Evolutionary conservation across 257 asterid species (phyloP).

Genomic region (Jaltomata sinuosa): DNA sequence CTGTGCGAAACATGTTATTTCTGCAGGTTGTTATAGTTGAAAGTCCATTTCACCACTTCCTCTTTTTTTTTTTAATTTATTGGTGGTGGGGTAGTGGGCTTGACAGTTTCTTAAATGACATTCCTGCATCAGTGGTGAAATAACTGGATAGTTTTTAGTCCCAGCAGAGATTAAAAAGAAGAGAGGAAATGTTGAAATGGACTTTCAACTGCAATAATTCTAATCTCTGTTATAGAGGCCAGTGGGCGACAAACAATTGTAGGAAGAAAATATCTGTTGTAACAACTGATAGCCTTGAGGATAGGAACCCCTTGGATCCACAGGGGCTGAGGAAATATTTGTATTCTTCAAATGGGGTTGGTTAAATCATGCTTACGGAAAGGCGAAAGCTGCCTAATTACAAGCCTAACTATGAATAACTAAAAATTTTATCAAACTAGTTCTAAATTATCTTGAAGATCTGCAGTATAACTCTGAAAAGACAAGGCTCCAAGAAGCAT

Average conservation of each 20-base stretch:
- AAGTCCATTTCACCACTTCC: background rate
- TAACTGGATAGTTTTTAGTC: background rate
- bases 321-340: background rate
- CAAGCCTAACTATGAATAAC: background rate
- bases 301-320: background rate
- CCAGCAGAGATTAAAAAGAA: background rate
- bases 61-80: background rate
- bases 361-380: background rate
- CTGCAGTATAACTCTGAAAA: background rate
- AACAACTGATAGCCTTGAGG: background rate
- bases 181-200: background rate
- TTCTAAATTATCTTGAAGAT: background rate
- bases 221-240: too few relatives aligned
- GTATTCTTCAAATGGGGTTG: background rate
- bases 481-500: background rate
- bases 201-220: background rate
- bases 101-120: background rate
- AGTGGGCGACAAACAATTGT: background rate
- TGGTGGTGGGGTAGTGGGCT: background rate
- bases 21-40: background rate
- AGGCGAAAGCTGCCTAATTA: background rate
- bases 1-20: background rate
- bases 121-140: background rate
- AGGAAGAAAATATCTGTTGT: background rate
- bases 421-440: background rate